These are phyloP conservation scores for Cutaneotrichosporon curvatum DNA, from an alignment of 1,284 basidiomycete genomes.

Conservation along the genomic window DNA sequence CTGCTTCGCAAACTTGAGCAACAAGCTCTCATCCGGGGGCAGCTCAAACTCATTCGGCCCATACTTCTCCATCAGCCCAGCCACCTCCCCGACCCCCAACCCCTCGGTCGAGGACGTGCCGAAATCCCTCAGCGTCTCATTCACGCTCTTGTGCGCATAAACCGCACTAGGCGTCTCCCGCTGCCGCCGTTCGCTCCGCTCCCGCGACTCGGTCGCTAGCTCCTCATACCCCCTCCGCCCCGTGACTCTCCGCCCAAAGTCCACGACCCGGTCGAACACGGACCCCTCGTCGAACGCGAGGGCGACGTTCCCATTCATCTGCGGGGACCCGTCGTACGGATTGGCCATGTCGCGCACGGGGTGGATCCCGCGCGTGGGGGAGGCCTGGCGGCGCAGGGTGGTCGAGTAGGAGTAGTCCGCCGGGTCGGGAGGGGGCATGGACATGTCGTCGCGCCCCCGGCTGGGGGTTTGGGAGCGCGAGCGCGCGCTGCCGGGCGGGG, in stretches of 20 bases:
- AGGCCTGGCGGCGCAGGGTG: conserved; percentile 59
- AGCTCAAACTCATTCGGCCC: conserved; percentile 95
- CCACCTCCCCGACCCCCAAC: conserved; percentile 58
- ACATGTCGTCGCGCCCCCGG: too few species aligned
- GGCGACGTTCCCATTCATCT: background rate
- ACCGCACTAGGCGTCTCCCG: conserved; percentile 40
- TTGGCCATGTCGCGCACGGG: conserved; percentile 10
- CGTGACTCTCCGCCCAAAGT: conserved; percentile 22
- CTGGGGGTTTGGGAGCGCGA: too few species aligned
- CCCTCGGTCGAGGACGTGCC: conserved; percentile 61
- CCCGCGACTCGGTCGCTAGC: conserved; percentile 21
- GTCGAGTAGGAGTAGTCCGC: conserved; percentile 66
- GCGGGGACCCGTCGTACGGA: conserved; percentile 7
- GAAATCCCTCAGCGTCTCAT: conserved; percentile 46
- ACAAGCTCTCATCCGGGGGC: conserved; percentile 66
- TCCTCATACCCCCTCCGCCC: conserved; percentile 30
- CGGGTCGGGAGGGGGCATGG: too few species aligned
- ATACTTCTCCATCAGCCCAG: conserved; percentile 59
- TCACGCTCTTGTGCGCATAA: conserved; percentile 39
- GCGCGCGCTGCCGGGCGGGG: too few species aligned
- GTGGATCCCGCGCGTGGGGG: conserved; percentile 9
- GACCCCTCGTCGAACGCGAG: conserved; percentile 10
- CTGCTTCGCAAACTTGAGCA: conserved; percentile 76
- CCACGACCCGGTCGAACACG: background rate
- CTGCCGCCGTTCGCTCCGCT: conserved; percentile 30